Conservation (phyloP, 2,329 filamentous ascomycete species). For the Colletotrichum lindemuthianum region DNA sequence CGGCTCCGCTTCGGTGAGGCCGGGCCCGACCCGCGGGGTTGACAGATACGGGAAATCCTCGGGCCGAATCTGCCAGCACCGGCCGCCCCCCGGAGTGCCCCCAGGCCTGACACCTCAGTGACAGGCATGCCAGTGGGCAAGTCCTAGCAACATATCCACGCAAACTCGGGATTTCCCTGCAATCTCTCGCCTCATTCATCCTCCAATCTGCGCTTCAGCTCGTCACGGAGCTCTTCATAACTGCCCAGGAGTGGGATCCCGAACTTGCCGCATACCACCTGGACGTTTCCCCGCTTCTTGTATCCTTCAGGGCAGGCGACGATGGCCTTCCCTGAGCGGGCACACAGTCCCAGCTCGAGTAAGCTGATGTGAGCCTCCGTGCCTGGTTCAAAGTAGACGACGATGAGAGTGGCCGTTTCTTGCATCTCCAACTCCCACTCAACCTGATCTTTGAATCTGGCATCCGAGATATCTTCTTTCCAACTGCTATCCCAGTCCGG, state of each 20-base stretch:
- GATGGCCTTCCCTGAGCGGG: conserved; percentile 55
- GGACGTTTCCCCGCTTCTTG: conserved; percentile 69
- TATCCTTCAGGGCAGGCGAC: conserved; percentile 64
- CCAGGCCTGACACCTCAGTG: too few relatives aligned
- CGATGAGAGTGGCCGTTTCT: conserved; percentile 61
- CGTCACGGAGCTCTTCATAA: conserved; percentile 51
- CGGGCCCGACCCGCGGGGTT: conserved; percentile 3
- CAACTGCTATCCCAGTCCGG: conserved; percentile 65
- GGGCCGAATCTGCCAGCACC: too few relatives aligned
- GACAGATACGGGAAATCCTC: too few relatives aligned
- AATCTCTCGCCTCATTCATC: neutral
- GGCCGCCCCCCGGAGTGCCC: too few relatives aligned
- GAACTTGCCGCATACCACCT: conserved; percentile 63
- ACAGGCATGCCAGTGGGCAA: too few relatives aligned
- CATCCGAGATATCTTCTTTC: conserved; percentile 58
- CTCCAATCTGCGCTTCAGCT: conserved; percentile 46
- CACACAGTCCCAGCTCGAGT: conserved; percentile 68
- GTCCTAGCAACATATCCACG: too few relatives aligned
- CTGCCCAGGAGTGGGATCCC: conserved; percentile 55
- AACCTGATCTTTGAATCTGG: conserved; percentile 62
- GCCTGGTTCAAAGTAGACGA: conserved; percentile 64
- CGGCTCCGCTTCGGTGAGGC: too few relatives aligned
- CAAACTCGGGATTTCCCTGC: neutral
- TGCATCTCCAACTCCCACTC: conserved; percentile 71
- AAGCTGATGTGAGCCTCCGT: conserved; percentile 67